Evolutionary conservation across 2,329 filamentous ascomycete species (phyloP), one percentile per base, ranked within the genome.

Genomic region (Fusarium sp.): DNA sequence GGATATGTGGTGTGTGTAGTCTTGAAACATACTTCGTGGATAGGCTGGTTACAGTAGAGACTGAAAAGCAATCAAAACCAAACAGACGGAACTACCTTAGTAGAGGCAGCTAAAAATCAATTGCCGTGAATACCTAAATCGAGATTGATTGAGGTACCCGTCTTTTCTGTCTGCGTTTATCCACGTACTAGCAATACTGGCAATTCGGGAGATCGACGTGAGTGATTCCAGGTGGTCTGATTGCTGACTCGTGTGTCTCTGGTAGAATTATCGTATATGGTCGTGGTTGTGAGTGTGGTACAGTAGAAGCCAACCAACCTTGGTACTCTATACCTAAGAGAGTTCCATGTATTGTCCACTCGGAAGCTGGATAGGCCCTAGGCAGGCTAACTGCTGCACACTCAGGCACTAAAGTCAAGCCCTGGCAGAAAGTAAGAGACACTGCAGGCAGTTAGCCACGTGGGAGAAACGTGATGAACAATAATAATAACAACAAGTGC

Each of bases 191-290:
- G 33, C n/a, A 58, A 56, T 55, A 57, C 47, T 74, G 57, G 55
- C 41, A 64, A 54, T 55, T 49, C 69, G 72, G 72, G 72, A 74
- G 72, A 74, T 74, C 72, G 68, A 74, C 72, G 57, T 57, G 52
- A 55, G 62, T 63, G 65, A 73, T 67, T 67, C 54, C 28, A 54
- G 57, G 31, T 40, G 28, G 31, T 28, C 47, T 30, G 28, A 56
- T 38, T 34, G 57, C 47, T 73, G 70, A 74, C 72, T 74, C 72
- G 54, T 58, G 62, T 23, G 23, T 37, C 51, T 67, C 41, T 50
- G 57, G 31, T 33, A 46, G 18, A 52, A 9, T 30, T 52, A n/a
- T 38, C 50, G 51, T 37, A 53, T 41, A 34, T 37, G 30, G 30
- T 23, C 23, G 3, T 23, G 23, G 23, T 23, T 23, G 23, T 23